phyloP scores from a whole-genome alignment of 306 rosid species.

The Quercus parvula region DNA sequence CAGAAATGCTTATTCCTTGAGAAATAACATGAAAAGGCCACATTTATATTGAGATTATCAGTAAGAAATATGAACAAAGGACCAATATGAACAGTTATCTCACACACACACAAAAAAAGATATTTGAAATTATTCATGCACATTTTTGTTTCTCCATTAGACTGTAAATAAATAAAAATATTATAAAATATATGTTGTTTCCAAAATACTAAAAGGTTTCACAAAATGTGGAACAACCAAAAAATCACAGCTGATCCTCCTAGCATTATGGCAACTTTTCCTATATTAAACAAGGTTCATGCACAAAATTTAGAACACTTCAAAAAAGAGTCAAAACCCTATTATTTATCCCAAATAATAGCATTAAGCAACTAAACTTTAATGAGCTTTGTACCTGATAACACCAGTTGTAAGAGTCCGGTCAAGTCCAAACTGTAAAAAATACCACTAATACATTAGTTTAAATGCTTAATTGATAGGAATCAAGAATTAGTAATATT shows the following conservation, averaged over 20 bases:
- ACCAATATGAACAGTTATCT: background rate
- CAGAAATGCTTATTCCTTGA: background rate
- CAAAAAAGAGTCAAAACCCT: background rate
- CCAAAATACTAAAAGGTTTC: no score
- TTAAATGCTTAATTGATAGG: background rate
- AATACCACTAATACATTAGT: slow-evolving; percentile 9
- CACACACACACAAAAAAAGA: no score
- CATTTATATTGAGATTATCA: background rate
- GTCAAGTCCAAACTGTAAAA: slow-evolving; percentile 93
- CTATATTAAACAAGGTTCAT: background rate
- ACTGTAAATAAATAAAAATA: background rate
- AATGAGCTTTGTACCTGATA: slow-evolving; percentile 57
- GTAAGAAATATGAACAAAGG: background rate
- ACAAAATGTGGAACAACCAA: no score
- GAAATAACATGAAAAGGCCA: background rate
- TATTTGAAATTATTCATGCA: background rate
- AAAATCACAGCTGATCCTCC: background rate
- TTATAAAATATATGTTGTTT: background rate
- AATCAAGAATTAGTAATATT: slow-evolving; percentile 1
- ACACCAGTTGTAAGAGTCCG: slow-evolving; percentile 91
- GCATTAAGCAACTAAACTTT: slow-evolving; percentile 10
- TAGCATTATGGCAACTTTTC: background rate
- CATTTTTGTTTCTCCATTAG: background rate
- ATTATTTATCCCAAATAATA: background rate
- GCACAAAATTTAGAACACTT: background rate